Conservation (phyloP, 805 yeast genomes). For the Pichia manshurica region DNA sequence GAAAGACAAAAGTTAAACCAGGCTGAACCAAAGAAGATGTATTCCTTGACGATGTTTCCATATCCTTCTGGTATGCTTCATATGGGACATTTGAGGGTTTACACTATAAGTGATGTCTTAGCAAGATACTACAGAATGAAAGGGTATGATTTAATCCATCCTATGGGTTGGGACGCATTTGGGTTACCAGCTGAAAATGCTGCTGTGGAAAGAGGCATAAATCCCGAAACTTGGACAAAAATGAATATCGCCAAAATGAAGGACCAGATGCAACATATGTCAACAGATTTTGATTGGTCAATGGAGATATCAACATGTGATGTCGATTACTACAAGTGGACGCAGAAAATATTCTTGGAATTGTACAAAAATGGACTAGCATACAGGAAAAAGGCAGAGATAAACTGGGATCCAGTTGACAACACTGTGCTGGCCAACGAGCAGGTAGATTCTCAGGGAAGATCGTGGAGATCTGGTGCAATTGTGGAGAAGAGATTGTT, state of each 20-base stretch:
- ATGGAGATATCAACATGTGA: conserved; percentile 80
- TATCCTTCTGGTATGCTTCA: conserved; percentile 93
- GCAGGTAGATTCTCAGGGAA: conserved; percentile 87
- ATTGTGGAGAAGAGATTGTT: conserved; percentile 74
- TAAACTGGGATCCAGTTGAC: conserved; percentile 98
- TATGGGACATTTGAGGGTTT: conserved; percentile 91
- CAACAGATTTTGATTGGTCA: conserved; percentile 91
- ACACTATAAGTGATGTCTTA: conserved; percentile 81
- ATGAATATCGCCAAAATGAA: conserved; percentile 82
- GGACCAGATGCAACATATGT: conserved; percentile 68
- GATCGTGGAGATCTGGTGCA: conserved; percentile 97
- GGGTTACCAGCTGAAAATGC: conserved; percentile 99
- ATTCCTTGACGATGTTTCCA: conserved; percentile 85
- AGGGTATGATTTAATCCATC: conserved; percentile 80
- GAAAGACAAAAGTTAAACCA: conserved; percentile 3
- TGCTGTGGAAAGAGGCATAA: conserved; percentile 77
- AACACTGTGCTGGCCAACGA: conserved; percentile 93
- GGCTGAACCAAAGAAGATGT: conserved; percentile 35
- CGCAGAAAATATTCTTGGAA: conserved; percentile 78
- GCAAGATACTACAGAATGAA: conserved; percentile 71
- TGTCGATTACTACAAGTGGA: conserved; percentile 87
- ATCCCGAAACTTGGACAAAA: conserved; percentile 80
- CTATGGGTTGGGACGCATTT: conserved; percentile 99
- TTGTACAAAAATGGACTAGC: conserved; percentile 75
- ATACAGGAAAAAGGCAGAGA: conserved; percentile 78